Percentiles rank a stretch among this genome's conserved stretches.
These are phyloP conservation scores for Aureobasidium musti DNA, from an alignment of 2,329 filamentous ascomycete genomes.

Conservation along the genomic window DNA sequence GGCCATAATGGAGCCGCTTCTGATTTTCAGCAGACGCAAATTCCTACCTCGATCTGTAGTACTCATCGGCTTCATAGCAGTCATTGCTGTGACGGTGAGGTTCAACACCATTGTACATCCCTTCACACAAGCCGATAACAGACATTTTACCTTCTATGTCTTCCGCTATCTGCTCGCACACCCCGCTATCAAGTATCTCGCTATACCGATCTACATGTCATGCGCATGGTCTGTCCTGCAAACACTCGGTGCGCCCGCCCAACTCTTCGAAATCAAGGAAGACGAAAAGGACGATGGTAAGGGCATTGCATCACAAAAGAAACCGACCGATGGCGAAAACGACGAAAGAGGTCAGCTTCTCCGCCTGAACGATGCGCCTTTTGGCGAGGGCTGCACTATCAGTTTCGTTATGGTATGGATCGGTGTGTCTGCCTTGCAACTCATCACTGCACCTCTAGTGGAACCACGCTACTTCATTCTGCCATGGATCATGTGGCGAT, in stretches of 20 bases:
- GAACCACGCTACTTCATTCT: conserved; percentile 96
- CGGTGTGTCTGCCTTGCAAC: conserved; percentile 70
- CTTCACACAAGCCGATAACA: conserved; percentile 93
- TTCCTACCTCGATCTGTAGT: conserved; percentile 46
- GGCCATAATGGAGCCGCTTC: conserved; percentile 38
- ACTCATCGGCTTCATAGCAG: conserved; percentile 41
- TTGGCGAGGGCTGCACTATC: conserved; percentile 37
- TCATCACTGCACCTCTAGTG: conserved; percentile 86
- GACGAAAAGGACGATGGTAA: conserved; percentile 27
- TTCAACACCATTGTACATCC: conserved; percentile 94
- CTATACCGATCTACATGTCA: conserved; percentile 69
- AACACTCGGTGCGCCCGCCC: conserved; percentile 54
- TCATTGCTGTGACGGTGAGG: conserved; percentile 59
- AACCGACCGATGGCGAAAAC: conserved; percentile 12
- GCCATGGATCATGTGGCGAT: conserved; percentile 89
- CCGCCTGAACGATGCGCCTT: conserved; percentile 29
- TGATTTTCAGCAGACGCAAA: conserved; percentile 40
- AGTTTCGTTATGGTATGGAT: conserved; percentile 65
- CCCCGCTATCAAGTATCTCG: conserved; percentile 63
- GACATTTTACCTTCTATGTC: conserved; percentile 96
- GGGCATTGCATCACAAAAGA: neutral
- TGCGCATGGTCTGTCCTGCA: conserved; percentile 70
- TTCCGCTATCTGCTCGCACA: conserved; percentile 73
- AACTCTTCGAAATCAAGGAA: conserved; percentile 29
- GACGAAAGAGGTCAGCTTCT: conserved; percentile 4